Evolutionary conservation across 129 eudicot species (phyloP), one percentile per base, ranked within the genome.

Genomic region (Erigeron canadensis): DNA sequence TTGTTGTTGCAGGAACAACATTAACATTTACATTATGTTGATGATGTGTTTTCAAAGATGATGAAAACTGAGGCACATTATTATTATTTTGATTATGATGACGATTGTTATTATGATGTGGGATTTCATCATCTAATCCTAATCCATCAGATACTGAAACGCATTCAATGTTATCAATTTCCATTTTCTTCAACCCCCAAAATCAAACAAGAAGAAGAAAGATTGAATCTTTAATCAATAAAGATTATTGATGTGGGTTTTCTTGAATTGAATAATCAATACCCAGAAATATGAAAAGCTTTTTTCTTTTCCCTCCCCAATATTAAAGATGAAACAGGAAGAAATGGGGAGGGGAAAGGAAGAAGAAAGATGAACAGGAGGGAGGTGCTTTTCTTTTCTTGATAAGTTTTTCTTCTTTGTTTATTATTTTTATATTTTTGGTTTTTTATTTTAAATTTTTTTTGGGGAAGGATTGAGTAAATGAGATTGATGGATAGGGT

Each of bases 131-230:
- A 47, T 85, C 86, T 41, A 88, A 70, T 51, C 84, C 86, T 41
- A 88, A 70, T 51, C 84, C 91, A 78, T 85, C 87, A 2, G 86
- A 69, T 22, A 72, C 76, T 60, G 95, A 80, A 69, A 85, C 74
- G 68, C 95, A 88, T 71, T 88, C 95, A 41, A 85, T 81, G 80
- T 72, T 88, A 43, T 86, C 83, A 50, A 81, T 63, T 63, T 88
- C 95, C 95, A 88, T 88, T 39, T 60, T 73, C 9, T 56, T 16
- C 8, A 8, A 10, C 11, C 13, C 3, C 13, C 7, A n/a, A 46
- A 60, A 38, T 5, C 11, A 6, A n/a, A 40, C 16, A 48, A 7
- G 11, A n/a, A n/a, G 59, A 23, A 42, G 37, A 21, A 17, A 4
- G 17, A 37, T 28, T 28, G 34, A 28, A 28, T 28, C 34, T 28